These are phyloP conservation scores for Penicillium daleae DNA, from an alignment of 495 filamentous ascomycete genomes.

Conservation along the genomic window DNA sequence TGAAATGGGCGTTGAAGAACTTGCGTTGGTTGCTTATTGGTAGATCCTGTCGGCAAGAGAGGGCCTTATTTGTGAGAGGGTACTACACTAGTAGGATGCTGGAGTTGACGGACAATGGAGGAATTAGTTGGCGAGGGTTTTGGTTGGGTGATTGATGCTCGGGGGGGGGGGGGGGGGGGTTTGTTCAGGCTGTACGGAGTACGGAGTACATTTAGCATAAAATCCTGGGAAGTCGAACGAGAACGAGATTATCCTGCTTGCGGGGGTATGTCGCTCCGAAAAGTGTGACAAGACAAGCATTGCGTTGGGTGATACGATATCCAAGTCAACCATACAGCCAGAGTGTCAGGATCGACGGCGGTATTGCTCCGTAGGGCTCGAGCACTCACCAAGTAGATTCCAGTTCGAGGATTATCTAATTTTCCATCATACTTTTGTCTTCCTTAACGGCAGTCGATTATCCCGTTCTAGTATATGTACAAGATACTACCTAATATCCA, in stretches of 20 bases:
- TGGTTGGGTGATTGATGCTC: too few species aligned
- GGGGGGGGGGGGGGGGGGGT: too few species aligned
- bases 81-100: not conserved
- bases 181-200: too few species aligned
- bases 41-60: not conserved
- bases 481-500: not conserved
- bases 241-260: not conserved
- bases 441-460: not conserved
- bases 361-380: too few species aligned
- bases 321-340: not conserved
- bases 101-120: too few species aligned
- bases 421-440: not conserved
- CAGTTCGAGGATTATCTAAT: not conserved
- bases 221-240: too few species aligned
- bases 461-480: not conserved
- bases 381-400: too few species aligned
- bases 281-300: not conserved
- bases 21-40: not conserved
- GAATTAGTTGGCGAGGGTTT: too few species aligned
- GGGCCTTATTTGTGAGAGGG: not conserved
- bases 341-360: not conserved
- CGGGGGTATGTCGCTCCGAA: not conserved
- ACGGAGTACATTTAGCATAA: too few species aligned
- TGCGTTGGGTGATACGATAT: not conserved
- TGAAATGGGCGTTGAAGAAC: too few species aligned